Evolutionary conservation across 1,284 basidiomycete genomes (phyloP).

Genomic region (Athelia sp.): DNA sequence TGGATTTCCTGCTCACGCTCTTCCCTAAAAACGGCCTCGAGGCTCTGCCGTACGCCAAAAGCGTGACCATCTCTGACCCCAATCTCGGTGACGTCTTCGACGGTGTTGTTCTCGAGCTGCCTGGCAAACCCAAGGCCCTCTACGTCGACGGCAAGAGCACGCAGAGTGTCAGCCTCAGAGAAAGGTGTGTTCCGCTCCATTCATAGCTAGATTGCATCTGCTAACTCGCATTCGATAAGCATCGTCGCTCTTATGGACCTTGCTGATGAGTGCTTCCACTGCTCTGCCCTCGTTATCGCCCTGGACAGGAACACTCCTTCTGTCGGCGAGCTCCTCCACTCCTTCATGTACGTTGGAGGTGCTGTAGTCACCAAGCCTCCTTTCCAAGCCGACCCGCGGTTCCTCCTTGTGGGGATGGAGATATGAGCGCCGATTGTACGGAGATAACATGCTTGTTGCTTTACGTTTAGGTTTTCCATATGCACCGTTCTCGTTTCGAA

Average conservation of each 20-base stretch:
- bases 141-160: constrained; percentile 81
- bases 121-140: constrained; percentile 62
- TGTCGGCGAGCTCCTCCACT: constrained; percentile 64
- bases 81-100: constrained; percentile 65
- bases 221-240: no score
- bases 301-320: constrained; percentile 56
- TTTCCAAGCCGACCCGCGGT: constrained; percentile 65
- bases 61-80: constrained; percentile 65
- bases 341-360: constrained; percentile 81
- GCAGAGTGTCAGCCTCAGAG: constrained; percentile 67
- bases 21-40: constrained; percentile 67
- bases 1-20: constrained; percentile 70
- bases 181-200: constrained; percentile 69
- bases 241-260: constrained; percentile 80
- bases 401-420: constrained; percentile 74
- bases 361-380: constrained; percentile 71
- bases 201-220: constrained; percentile 3
- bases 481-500: no score
- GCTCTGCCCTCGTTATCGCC: constrained; percentile 72
- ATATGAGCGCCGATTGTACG: constrained; percentile 31
- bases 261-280: constrained; percentile 73
- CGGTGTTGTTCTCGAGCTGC: constrained; percentile 71
- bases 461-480: no score
- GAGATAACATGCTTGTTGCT: no score
- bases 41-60: constrained; percentile 64